These are phyloP conservation scores for Conticribra guillardii DNA, from an alignment of 108 stramenopile genomes.

Conservation along the genomic window DNA sequence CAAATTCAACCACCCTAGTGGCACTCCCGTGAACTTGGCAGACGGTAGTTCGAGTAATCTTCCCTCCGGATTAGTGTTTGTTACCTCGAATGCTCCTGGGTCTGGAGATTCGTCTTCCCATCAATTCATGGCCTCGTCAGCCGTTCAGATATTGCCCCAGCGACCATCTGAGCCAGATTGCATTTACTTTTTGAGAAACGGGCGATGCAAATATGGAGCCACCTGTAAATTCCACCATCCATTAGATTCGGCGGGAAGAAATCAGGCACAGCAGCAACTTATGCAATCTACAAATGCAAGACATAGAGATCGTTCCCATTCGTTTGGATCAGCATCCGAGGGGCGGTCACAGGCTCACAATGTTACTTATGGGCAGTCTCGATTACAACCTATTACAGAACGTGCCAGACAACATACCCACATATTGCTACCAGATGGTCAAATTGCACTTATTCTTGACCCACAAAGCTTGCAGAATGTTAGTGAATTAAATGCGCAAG, in stretches of 20 bases:
- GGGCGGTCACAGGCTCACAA: slow-evolving; percentile 6
- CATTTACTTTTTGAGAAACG: slow-evolving; percentile 88
- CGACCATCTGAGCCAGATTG: slow-evolving; percentile 88
- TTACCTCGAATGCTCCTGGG: slow-evolving; percentile 27
- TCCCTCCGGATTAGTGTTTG: slow-evolving; percentile 39
- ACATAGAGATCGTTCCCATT: slow-evolving; percentile 11
- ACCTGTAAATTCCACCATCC: slow-evolving; percentile 94
- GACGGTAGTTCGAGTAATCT: slow-evolving; percentile 33
- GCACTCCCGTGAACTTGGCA: slow-evolving; percentile 16
- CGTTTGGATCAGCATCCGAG: slow-evolving; percentile 11
- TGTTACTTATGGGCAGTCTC: slow-evolving; percentile 26
- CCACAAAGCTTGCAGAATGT: slow-evolving; percentile 45
- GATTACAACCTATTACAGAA: slow-evolving; percentile 50
- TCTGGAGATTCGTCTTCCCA: slow-evolving; percentile 28
- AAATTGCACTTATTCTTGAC: slow-evolving; percentile 48
- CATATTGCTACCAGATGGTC: slow-evolving; percentile 43
- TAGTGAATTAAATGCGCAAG: slow-evolving; percentile 37
- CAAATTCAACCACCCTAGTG: slow-evolving; percentile 90
- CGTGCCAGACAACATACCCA: slow-evolving; percentile 37
- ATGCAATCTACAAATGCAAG: slow-evolving; percentile 23
- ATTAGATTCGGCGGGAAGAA: slow-evolving; percentile 37
- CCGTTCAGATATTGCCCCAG: slow-evolving; percentile 71
- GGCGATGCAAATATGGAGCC: slow-evolving; percentile 89
- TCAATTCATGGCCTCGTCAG: slow-evolving; percentile 4
- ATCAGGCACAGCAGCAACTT: slow-evolving; percentile 20